These are phyloP conservation scores for Mrakia blollopis DNA, from an alignment of 768 basidiomycete species.

Conservation along the genomic window DNA sequence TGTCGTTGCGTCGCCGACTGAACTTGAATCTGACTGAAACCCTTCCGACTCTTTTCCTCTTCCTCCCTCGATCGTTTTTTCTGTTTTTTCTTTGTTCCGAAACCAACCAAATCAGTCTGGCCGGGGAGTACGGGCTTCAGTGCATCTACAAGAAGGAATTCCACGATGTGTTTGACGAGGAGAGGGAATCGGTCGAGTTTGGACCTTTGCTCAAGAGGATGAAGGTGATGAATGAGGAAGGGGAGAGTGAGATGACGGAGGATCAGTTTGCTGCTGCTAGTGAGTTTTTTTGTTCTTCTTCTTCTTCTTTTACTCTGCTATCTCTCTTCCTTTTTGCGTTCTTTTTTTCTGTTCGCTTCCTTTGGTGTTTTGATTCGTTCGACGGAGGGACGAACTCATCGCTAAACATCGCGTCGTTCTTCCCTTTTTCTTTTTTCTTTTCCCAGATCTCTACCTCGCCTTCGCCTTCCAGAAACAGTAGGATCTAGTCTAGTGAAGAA, in stretches of 20 bases:
- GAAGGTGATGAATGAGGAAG: conserved; percentile 81
- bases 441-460: conserved; percentile 80
- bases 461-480: conserved; percentile 72
- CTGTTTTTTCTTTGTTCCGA: background rate
- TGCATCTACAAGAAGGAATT: conserved; percentile 80
- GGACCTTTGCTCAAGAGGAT: conserved; percentile 76
- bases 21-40: background rate
- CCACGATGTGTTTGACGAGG: conserved; percentile 78
- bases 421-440: too few relatives aligned
- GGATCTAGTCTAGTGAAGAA: too few relatives aligned
- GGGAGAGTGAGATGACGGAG: conserved; percentile 86
- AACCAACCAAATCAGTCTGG: conserved; percentile 64
- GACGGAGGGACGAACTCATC: too few relatives aligned
- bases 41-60: too few relatives aligned
- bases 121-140: conserved; percentile 69
- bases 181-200: conserved; percentile 73
- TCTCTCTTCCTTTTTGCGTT: too few relatives aligned
- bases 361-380: too few relatives aligned
- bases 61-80: background rate
- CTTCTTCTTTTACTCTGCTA: background rate
- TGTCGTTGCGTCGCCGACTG: too few relatives aligned
- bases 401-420: too few relatives aligned
- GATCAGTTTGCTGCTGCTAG: conserved; percentile 99
- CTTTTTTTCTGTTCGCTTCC: too few relatives aligned
- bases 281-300: conserved; percentile 49